Base-by-base conservation (phyloP, 306 rosid species). In the Rosa lucieae region DNA sequence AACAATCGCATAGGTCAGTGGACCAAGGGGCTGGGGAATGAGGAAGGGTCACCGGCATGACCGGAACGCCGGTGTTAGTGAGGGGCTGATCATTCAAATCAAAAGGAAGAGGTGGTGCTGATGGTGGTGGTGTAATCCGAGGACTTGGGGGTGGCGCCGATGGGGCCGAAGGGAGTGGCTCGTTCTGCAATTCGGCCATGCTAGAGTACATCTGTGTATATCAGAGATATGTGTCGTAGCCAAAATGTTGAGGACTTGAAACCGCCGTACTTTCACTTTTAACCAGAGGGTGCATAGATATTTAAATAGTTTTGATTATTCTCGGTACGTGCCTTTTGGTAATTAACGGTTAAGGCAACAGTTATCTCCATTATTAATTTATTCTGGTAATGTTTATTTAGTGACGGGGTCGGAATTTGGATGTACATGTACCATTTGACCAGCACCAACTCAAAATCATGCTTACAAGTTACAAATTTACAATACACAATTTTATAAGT, bases 21-120 rank as follows among this genome's bases (percentile, higher is more conserved):
- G 89, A 89, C 93, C 91, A 89, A n/a, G 86, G 73, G 15, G 68
- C 75, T 1, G 82, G 74, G 47, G 83, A 70, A 52, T 75, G 77
- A 81, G 63, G 47, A 17, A 14, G 52, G 66, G 11, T 61, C 44
- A 35, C 70, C 53, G 72, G 5, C 43, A 40, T 8, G 10, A 58
- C 10, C 14, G 67, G 63, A 58, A 37, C 44, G 23, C 67, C 77
- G 18, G 78, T 61, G 58, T 48, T 40, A 51, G 65, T 23, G 39
- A 32, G 42, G 9, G 74, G 61, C 9, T 39, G 40, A 65, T 13
- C 46, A 6, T 65, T 40, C 70, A 35, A 65, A 35, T 15, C 17
- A 65, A 17, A 17, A 35, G 44, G 21, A 65, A 14, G 46, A 2
- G 70, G 46, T 35, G 70, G 44, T 6, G 44, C 69, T 2, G 68